phyloP scores from a whole-genome alignment of 1,284 basidiomycete species.

The Sphaerobolus stellatus region DNA sequence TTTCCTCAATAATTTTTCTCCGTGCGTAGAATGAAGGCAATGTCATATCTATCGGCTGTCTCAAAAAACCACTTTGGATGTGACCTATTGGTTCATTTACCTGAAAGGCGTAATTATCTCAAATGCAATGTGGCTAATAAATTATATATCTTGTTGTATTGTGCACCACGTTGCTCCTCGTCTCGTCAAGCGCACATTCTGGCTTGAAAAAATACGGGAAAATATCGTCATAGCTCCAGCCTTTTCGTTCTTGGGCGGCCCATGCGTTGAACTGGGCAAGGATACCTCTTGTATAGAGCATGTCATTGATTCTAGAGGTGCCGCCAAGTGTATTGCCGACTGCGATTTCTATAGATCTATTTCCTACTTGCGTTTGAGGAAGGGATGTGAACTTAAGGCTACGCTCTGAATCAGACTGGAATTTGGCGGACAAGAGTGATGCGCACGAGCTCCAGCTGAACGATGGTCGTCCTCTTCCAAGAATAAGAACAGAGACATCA shows the following conservation, averaged over 20 bases:
- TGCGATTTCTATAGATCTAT: background rate
- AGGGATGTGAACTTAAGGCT: background rate
- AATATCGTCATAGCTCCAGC: constrained; percentile 40
- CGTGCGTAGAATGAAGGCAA: no score
- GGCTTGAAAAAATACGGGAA: constrained; percentile 38
- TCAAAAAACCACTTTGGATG: background rate
- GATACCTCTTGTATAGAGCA: constrained; percentile 37
- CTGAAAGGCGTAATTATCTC: background rate
- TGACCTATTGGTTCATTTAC: background rate
- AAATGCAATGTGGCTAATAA: background rate
- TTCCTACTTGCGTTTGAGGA: background rate
- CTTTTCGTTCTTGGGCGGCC: constrained; percentile 32
- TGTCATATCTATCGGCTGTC: background rate
- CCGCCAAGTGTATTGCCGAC: constrained; percentile 44
- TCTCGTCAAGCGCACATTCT: constrained; percentile 17
- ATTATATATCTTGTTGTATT: background rate
- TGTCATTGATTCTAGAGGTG: constrained; percentile 42
- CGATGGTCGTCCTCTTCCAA: constrained; percentile 9
- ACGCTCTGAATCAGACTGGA: background rate
- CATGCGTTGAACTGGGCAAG: constrained; percentile 41
- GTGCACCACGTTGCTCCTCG: background rate
- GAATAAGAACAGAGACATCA: constrained; percentile 6
- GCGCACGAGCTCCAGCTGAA: background rate
- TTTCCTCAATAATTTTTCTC: no score
- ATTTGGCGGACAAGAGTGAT: background rate